Base-by-base conservation (phyloP, 192 early-diverging fungal genomes). In the Gonapodya prolifera region DNA sequence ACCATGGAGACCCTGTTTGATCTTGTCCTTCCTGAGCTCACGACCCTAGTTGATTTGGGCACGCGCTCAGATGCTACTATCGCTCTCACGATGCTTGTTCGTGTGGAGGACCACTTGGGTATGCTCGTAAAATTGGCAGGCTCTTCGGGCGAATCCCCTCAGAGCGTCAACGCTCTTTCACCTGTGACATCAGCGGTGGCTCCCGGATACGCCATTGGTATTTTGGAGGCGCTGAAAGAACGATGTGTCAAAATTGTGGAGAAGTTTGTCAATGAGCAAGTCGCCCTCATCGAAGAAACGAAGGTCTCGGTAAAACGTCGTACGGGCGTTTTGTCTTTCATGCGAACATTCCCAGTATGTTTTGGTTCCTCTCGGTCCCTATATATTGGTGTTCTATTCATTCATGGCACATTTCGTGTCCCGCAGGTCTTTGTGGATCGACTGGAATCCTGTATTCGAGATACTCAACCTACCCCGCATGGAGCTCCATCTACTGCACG, bases 241-340 rank as follows among this genome's bases (percentile, higher is more conserved):
- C 34, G 71, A 73, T 34, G 32, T 75, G 45, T 18, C 79, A 34
- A 36, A 35, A 0, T 32, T 35, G 81, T 73, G 18, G 71, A 18
- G 71, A 73, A 32, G 32, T 73, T 73, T 32, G 28, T 73, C 89
- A 90, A 92, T 18, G 94, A 97, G 34, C 97, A 99, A 82, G 84
- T 95, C 31, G 89, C 88, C 77, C 87, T 86, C 17, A 96, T 99
- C 75, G 96, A 99, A 61, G 94, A 95, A 29, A 95, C 94, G 23
- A 94, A 95, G 81, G 86, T 94, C 77, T 94, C 90, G 29, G 88
- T 91, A 34, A 93, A 93, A 77, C 94, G 93, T 82, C 88, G 96
- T 1, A 90, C 86, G 74, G 97, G 97, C 23, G 92, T 95, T n/a
- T 82, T 97, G n/a, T 87, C 92, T 0, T 95, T 94, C 81, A 89